Conservation (phyloP, 768 basidiomycete genomes). For the Boletus rufocinnamomeus region DNA sequence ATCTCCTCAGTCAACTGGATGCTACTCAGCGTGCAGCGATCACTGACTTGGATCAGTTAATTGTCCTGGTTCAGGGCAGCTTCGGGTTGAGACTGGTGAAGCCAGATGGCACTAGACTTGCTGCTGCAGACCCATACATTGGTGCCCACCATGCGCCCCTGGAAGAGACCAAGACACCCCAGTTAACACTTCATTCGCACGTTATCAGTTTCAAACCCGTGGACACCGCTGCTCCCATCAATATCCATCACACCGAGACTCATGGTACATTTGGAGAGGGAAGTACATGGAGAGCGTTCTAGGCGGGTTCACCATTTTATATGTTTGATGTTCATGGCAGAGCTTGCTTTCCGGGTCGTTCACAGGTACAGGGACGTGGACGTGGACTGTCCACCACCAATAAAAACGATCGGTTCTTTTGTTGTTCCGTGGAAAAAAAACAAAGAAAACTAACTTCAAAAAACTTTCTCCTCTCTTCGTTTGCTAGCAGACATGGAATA, state of each 20-base stretch:
- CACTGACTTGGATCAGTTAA: conserved; percentile 1
- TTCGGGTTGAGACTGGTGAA: conserved; percentile 15
- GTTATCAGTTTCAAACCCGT: not conserved
- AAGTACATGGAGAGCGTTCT: not conserved
- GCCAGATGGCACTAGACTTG: conserved; percentile 14
- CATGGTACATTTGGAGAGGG: conserved; percentile 4
- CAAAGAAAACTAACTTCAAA: not conserved
- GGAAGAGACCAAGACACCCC: conserved; percentile 7
- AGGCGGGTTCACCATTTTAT: not conserved
- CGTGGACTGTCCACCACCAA: too few species aligned
- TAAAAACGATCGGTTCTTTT: not conserved
- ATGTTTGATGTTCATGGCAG: not conserved
- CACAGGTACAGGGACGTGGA: too few species aligned
- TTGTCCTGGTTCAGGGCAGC: conserved; percentile 5
- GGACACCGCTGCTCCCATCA: not conserved
- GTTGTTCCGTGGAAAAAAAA: not conserved
- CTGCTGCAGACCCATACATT: not conserved
- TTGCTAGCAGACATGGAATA: not conserved
- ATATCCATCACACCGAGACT: not conserved
- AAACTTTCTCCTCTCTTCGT: not conserved
- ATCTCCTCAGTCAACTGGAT: conserved; percentile 7
- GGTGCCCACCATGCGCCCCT: not conserved
- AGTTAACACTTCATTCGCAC: conserved; percentile 19
- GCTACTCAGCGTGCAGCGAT: not conserved
- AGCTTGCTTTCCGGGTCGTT: not conserved